Evolutionary conservation across 352 stramenopile genomes (phyloP).

Genomic region (Phytophthora fragariaefolia): DNA sequence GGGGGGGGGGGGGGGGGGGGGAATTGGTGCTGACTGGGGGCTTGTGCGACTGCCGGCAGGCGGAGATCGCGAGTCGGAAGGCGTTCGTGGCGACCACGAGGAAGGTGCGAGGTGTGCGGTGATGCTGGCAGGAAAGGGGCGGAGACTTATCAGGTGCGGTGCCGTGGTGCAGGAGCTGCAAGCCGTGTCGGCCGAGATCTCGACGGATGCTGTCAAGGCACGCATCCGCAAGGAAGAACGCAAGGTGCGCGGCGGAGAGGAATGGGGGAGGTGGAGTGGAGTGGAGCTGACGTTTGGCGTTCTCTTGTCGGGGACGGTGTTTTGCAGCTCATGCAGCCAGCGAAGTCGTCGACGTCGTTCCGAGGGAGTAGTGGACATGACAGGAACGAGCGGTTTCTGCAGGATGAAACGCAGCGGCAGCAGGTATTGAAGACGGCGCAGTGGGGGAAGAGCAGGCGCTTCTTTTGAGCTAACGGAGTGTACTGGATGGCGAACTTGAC

Average conservation of each 20-base stretch:
- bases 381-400: conserved; percentile 64
- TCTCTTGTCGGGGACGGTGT: neutral
- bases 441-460: neutral
- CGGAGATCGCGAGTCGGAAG: conserved; percentile 71
- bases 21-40: neutral
- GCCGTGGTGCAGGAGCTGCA: conserved; percentile 42
- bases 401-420: conserved; percentile 64
- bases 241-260: conserved; percentile 44
- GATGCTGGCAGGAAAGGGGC: neutral
- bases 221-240: conserved; percentile 68
- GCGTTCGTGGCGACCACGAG: conserved; percentile 66
- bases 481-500: neutral
- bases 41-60: conserved; percentile 25
- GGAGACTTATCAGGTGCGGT: neutral
- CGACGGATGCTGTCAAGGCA: conserved; percentile 62
- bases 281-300: neutral
- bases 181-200: conserved; percentile 59
- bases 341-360: conserved; percentile 27
- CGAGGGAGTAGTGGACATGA: conserved; percentile 30
- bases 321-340: conserved; percentile 53
- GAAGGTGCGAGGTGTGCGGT: conserved; percentile 36
- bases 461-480: neutral
- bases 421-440: conserved; percentile 30
- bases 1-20: neutral
- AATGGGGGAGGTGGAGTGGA: neutral